phyloP scores from a whole-genome alignment of 805 yeast genomes.

The Candida ulmi region DNA sequence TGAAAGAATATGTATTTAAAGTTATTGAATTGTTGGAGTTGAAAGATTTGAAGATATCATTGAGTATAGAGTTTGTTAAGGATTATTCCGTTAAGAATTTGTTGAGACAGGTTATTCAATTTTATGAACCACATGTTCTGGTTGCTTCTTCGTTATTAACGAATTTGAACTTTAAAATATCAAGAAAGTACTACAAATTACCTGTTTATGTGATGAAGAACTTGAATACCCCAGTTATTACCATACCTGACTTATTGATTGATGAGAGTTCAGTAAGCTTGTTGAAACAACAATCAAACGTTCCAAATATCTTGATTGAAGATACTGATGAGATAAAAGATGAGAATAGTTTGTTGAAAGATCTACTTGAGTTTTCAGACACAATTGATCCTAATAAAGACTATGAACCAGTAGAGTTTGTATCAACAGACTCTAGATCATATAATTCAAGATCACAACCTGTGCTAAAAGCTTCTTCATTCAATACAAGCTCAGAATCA shows the following conservation, averaged over 20 bases:
- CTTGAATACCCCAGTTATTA: slow-evolving; percentile 15
- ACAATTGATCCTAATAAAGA: slow-evolving; percentile 2
- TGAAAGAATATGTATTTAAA: slow-evolving; percentile 12
- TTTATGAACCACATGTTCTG: slow-evolving; percentile 18
- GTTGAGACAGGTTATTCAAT: slow-evolving; percentile 11
- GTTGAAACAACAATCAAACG: not conserved
- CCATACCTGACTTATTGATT: slow-evolving; percentile 15
- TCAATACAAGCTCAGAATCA: not conserved
- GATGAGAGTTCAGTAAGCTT: not conserved
- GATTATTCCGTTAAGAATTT: slow-evolving; percentile 9
- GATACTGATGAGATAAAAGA: not conserved
- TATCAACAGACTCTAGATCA: slow-evolving; percentile 4
- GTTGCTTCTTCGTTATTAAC: slow-evolving; percentile 14
- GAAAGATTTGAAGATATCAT: slow-evolving; percentile 12
- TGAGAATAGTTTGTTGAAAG: not conserved
- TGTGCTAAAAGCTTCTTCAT: not conserved
- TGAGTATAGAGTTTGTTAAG: slow-evolving; percentile 21
- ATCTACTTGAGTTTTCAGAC: slow-evolving; percentile 4
- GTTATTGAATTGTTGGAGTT: slow-evolving; percentile 7
- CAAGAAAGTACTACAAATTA: slow-evolving; percentile 7
- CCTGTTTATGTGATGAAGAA: slow-evolving; percentile 15
- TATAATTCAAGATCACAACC: not conserved
- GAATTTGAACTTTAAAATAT: slow-evolving; percentile 4
- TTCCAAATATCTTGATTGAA: not conserved
- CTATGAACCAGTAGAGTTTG: slow-evolving; percentile 1